Conservation (phyloP, 148 eudicot species). For the Diospyros lotus region DNA sequence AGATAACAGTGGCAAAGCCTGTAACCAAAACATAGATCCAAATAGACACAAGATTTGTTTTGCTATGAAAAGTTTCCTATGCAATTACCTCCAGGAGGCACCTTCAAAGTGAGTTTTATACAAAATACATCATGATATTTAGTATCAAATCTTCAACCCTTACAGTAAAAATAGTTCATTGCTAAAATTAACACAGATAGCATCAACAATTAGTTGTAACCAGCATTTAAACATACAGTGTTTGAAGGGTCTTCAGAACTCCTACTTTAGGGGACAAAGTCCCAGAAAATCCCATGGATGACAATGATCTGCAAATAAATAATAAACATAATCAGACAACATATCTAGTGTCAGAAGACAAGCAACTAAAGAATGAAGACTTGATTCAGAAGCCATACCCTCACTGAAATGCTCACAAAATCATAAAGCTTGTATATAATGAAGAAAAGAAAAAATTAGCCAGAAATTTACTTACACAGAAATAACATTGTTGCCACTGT, state of each 20-base stretch:
- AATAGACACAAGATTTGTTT: too few relatives aligned
- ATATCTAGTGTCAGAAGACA: background rate
- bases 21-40: too few relatives aligned
- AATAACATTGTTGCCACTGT: slow-evolving; percentile 29
- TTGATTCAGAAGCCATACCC: background rate
- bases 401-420: background rate
- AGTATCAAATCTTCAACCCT: background rate
- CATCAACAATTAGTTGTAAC: background rate
- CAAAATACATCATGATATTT: too few relatives aligned
- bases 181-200: background rate
- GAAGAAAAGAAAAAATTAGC: background rate
- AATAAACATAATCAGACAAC: slow-evolving; percentile 1
- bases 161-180: background rate
- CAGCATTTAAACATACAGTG: slow-evolving; percentile 40
- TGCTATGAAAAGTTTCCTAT: too few relatives aligned
- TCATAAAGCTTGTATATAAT: background rate
- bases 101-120: too few relatives aligned
- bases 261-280: slow-evolving; percentile 52
- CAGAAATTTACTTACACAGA: slow-evolving; percentile 49
- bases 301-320: slow-evolving; percentile 48
- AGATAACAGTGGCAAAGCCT: too few relatives aligned
- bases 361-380: background rate
- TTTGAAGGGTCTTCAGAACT: slow-evolving; percentile 35
- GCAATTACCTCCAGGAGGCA: too few relatives aligned
- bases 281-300: slow-evolving; percentile 73